Conservation (phyloP, 306 rosid species). For the Pterocarpus santalinus region DNA sequence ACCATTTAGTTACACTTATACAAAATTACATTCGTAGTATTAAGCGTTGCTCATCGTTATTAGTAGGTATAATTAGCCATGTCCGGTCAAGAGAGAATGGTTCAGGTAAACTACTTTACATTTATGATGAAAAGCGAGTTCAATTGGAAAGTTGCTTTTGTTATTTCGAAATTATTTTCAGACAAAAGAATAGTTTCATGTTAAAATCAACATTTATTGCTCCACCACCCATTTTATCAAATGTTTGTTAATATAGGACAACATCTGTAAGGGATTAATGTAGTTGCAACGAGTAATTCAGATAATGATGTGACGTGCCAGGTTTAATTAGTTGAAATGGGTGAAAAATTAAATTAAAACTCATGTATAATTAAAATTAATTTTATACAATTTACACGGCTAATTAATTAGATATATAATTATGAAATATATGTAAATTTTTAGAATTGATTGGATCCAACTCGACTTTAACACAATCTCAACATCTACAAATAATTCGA, state of each 20-base stretch:
- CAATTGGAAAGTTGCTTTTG: neutral
- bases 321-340: neutral
- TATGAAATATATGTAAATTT: too few species aligned
- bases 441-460: too few species aligned
- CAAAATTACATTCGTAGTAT: too few species aligned
- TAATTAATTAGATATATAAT: too few species aligned
- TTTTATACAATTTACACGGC: too few species aligned
- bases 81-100: neutral
- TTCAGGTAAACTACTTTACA: slow-evolving; percentile 5
- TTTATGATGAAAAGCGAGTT: neutral
- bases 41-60: neutral
- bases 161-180: neutral
- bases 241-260: too few species aligned
- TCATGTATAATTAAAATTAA: too few species aligned
- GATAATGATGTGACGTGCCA: neutral
- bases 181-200: neutral
- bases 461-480: too few species aligned
- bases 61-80: neutral
- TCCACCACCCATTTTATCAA: neutral
- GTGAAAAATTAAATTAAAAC: neutral
- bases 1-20: too few species aligned
- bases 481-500: too few species aligned
- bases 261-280: too few species aligned
- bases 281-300: too few species aligned
- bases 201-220: slow-evolving; percentile 16